Percentiles rank a stretch among this genome's conserved stretches.
Conservation (phyloP, 192 early-diverging fungal species). For the Linderina pennispora region DNA sequence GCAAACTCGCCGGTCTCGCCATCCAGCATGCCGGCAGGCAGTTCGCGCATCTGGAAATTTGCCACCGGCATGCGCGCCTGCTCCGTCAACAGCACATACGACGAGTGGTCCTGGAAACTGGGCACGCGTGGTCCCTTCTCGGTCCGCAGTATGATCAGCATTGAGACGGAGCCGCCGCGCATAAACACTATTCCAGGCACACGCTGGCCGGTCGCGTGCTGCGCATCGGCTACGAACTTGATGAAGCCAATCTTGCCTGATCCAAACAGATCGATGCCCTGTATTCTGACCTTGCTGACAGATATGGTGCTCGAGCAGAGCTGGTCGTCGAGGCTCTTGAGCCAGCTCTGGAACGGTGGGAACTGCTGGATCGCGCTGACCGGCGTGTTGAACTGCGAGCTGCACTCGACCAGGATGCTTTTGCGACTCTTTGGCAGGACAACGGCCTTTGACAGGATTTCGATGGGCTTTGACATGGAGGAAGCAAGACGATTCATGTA, state of each 20-base stretch:
- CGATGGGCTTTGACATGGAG: too few relatives aligned
- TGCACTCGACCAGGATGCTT: conserved; percentile 9
- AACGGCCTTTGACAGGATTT: conserved; percentile 2
- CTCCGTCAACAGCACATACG: conserved; percentile 59
- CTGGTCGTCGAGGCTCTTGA: conserved; percentile 12
- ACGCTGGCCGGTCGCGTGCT: conserved; percentile 38
- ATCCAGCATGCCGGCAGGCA: conserved; percentile 87
- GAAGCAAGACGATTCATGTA: too few relatives aligned
- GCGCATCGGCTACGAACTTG: conserved; percentile 59
- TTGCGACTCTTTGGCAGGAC: conserved; percentile 1
- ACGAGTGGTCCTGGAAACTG: conserved; percentile 34
- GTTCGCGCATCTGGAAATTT: conserved; percentile 54
- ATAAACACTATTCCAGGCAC: conserved; percentile 77
- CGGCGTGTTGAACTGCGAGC: too few relatives aligned
- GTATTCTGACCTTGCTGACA: conserved; percentile 53
- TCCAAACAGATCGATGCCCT: conserved; percentile 68
- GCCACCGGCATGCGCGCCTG: conserved; percentile 72
- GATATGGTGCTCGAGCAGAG: conserved; percentile 5
- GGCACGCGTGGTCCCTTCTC: neutral
- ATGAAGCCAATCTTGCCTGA: conserved; percentile 64
- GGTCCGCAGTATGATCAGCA: conserved; percentile 59
- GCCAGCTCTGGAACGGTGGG: conserved; percentile 26
- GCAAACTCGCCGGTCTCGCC: conserved; percentile 59
- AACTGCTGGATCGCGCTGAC: conserved; percentile 29
- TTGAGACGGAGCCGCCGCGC: conserved; percentile 69